Evolutionary conservation across 2,329 filamentous ascomycete species (phyloP).

Genomic region (Claviceps sorghi): DNA sequence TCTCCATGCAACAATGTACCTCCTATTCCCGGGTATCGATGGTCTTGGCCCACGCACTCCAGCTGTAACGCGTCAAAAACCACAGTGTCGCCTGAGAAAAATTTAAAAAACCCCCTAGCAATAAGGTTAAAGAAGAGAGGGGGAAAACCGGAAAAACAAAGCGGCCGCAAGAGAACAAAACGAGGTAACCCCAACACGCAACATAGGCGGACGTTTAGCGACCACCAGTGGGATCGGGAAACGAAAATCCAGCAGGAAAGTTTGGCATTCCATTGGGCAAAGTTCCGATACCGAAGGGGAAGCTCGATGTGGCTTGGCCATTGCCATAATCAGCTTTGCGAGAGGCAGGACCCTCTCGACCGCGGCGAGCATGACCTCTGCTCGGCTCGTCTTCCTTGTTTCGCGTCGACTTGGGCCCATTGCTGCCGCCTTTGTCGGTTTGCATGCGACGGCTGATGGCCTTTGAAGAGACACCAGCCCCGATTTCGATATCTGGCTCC

Average conservation of each 20-base stretch:
- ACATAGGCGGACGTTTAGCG: not conserved
- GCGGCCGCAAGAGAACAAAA: not conserved
- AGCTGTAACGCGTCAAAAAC: not conserved
- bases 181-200: not conserved
- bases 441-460: conserved; percentile 57
- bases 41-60: too few relatives aligned
- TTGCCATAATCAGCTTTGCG: conserved; percentile 10
- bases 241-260: conserved; percentile 25
- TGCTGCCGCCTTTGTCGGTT: conserved; percentile 50
- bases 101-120: not conserved
- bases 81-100: not conserved
- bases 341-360: conserved; percentile 6
- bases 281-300: conserved; percentile 26
- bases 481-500: conserved; percentile 97
- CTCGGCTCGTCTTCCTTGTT: conserved; percentile 23
- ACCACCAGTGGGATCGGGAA: conserved; percentile 20
- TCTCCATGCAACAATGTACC: not conserved
- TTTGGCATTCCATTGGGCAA: conserved; percentile 28
- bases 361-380: conserved; percentile 16
- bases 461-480: conserved; percentile 92
- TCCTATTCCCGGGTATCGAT: conserved; percentile 2
- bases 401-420: conserved; percentile 49
- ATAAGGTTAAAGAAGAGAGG: not conserved
- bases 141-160: not conserved
- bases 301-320: conserved; percentile 13